Percentiles rank a stretch among this genome's conserved stretches.
Evolutionary conservation across 768 basidiomycete species (phyloP).

Genomic region (Lentinula raphanica): DNA sequence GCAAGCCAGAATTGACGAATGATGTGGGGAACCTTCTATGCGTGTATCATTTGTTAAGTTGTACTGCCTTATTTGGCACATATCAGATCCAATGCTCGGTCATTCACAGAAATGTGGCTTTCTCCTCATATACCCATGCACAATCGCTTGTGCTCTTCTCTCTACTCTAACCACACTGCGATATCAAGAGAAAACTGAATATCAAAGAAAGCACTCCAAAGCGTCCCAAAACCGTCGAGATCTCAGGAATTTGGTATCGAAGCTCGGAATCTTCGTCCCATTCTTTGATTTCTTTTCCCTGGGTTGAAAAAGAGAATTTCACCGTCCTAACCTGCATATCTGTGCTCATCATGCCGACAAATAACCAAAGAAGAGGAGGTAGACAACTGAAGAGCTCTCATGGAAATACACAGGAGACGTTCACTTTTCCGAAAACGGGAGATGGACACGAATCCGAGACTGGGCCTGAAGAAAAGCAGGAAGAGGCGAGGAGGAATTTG

Average conservation of each 20-base stretch:
- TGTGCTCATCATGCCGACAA: background rate
- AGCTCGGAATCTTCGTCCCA: background rate
- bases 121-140: conserved; percentile 19
- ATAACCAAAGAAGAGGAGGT: background rate
- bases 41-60: background rate
- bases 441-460: background rate
- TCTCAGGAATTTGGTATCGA: conserved; percentile 30
- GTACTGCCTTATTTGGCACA: background rate
- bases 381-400: background rate
- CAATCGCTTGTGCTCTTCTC: no score
- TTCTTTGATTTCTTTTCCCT: background rate
- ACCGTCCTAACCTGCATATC: background rate
- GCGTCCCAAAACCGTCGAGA: conserved; percentile 64
- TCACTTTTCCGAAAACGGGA: background rate
- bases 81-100: conserved; percentile 12
- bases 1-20: no score
- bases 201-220: conserved; percentile 26
- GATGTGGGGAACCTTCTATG: no score
- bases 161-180: background rate
- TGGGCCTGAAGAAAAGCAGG: conserved; percentile 10
- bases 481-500: conserved; percentile 28
- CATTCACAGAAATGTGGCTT: conserved; percentile 43
- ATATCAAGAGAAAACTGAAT: background rate
- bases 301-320: background rate
- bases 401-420: background rate